These are phyloP conservation scores for Dioscorea alata DNA, from an alignment of 106 monocot species.

Conservation along the genomic window DNA sequence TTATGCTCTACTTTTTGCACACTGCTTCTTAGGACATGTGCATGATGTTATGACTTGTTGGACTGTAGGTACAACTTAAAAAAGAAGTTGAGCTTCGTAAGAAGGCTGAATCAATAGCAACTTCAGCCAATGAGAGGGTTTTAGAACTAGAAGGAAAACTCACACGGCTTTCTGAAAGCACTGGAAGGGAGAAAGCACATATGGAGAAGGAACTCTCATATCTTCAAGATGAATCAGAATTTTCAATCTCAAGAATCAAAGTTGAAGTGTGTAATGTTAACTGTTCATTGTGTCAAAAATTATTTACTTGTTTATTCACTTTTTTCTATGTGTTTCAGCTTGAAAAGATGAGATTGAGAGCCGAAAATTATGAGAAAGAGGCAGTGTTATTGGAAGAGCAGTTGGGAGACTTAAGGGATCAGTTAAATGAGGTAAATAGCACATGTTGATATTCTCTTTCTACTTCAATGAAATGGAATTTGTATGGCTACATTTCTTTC, in stretches of 20 bases:
- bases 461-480: not conserved
- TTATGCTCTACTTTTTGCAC: too few relatives aligned
- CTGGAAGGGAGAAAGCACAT: conserved; percentile 38
- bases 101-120: conserved; percentile 18
- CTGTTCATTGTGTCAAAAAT: not conserved
- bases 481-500: not conserved
- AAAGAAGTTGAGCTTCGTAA: conserved; percentile 46
- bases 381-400: conserved; percentile 36
- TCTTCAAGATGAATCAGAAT: conserved; percentile 37
- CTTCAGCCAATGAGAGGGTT: conserved; percentile 32
- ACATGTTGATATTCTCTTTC: not conserved
- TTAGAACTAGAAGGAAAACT: conserved; percentile 36
- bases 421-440: conserved; percentile 38
- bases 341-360: conserved; percentile 44
- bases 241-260: conserved; percentile 36
- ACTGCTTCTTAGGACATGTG: not conserved
- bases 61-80: conserved; percentile 31
- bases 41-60: not conserved
- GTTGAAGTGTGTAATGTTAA: conserved; percentile 30
- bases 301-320: not conserved
- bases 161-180: conserved; percentile 32
- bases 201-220: conserved; percentile 35
- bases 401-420: conserved; percentile 30
- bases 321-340: conserved; percentile 28
- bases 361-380: conserved; percentile 44